Percentiles rank a stretch among this genome's conserved stretches.
Conservation (phyloP, 305 asterid genomes). For the Solanum aculeatissimum region DNA sequence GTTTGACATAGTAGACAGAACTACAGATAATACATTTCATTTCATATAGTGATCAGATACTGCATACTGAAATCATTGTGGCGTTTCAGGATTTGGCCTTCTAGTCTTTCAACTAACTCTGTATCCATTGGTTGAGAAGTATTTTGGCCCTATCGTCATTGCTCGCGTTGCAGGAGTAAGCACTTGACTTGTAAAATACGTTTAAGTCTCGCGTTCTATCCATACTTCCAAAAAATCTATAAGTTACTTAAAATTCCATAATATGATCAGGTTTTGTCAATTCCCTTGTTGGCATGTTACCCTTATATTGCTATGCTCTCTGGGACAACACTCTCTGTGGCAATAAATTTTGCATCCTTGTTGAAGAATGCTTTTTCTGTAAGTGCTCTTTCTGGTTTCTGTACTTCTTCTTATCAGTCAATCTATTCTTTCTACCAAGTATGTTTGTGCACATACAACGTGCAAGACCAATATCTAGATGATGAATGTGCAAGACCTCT, state of each 20-base stretch:
- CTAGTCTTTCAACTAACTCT: constrained; percentile 41
- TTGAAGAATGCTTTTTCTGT: constrained; percentile 15
- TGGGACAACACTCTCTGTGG: constrained; percentile 8
- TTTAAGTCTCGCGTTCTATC: background rate
- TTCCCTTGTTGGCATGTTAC: constrained; percentile 14
- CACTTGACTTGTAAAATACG: background rate
- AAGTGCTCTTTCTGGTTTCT: constrained; percentile 1
- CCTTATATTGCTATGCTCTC: constrained; percentile 18
- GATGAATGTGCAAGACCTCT: background rate
- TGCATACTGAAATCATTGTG: background rate
- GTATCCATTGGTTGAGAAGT: constrained; percentile 47
- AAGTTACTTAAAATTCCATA: background rate
- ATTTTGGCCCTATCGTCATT: constrained; percentile 43
- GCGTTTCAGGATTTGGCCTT: constrained; percentile 52
- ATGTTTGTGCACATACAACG: background rate
- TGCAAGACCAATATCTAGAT: background rate
- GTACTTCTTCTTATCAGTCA: background rate
- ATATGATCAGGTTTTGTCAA: constrained; percentile 41
- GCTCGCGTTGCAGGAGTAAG: constrained; percentile 56
- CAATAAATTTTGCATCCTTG: constrained; percentile 12
- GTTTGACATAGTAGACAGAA: background rate
- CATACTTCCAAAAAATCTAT: background rate
- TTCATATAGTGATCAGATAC: background rate
- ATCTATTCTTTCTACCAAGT: background rate
- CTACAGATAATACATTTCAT: background rate